Percentiles rank a stretch among this genome's conserved stretches.
phyloP scores from a whole-genome alignment of 148 eudicot genomes.

The Chenopodium formosanum region DNA sequence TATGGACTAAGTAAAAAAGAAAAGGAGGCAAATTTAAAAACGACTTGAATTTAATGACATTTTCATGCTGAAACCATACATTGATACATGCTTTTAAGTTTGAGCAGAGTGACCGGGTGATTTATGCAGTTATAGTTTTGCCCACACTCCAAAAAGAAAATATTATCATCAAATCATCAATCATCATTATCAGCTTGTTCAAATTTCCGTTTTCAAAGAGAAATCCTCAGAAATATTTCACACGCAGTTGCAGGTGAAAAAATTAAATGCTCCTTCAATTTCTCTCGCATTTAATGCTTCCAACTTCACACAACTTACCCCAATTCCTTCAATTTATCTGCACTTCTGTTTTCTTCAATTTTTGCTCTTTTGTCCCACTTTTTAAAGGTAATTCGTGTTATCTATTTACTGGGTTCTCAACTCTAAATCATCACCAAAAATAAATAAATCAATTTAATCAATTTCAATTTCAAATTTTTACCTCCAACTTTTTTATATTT shows the following conservation, averaged over 20 bases:
- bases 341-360: neutral
- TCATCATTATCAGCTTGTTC: too few species aligned
- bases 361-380: conserved; percentile 12
- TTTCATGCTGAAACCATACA: too few species aligned
- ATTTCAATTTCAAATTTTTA: neutral
- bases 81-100: too few species aligned
- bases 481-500: neutral
- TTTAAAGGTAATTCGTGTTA: neutral
- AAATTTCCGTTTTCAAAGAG: neutral
- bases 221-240: neutral
- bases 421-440: too few species aligned
- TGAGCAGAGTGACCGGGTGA: too few species aligned
- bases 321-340: conserved; percentile 26
- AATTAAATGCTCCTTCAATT: conserved; percentile 19
- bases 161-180: too few species aligned
- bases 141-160: too few species aligned
- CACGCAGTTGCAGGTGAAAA: conserved; percentile 25
- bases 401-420: neutral
- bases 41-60: too few species aligned
- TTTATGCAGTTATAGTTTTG: too few species aligned
- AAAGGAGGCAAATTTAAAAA: too few species aligned
- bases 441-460: too few species aligned
- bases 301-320: conserved; percentile 47
- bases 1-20: too few species aligned
- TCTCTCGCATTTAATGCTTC: conserved; percentile 49